phyloP scores from a whole-genome alignment of 306 rosid species.

The Quercus cerris region DNA sequence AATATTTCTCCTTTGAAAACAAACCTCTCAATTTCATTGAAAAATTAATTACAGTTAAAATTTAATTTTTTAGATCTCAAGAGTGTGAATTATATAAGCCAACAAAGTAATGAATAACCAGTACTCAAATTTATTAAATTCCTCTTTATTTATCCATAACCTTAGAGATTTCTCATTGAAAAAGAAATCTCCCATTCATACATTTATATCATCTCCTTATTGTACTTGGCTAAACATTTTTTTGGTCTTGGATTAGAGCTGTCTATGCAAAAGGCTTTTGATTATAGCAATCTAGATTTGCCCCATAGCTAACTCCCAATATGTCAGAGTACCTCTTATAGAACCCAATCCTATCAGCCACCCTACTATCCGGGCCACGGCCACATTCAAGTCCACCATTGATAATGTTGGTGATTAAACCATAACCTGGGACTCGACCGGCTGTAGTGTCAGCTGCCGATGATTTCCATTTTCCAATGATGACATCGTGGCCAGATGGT shows the following conservation, averaged over 20 bases:
- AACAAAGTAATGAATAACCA: too few species aligned
- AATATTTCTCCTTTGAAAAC: too few species aligned
- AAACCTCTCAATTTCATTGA: too few species aligned
- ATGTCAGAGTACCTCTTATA: conserved; percentile 35
- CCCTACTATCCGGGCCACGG: conserved; percentile 13
- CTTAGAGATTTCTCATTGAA: too few species aligned
- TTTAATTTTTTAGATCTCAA: too few species aligned
- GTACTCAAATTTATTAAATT: too few species aligned
- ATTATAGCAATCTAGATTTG: conserved; percentile 29
- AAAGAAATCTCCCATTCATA: too few species aligned
- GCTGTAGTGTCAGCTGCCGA: conserved; percentile 37
- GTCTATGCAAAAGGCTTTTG: conserved; percentile 31
- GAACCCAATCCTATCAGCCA: conserved; percentile 44
- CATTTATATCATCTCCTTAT: too few species aligned
- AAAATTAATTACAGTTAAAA: too few species aligned
- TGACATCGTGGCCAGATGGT: conserved; percentile 66
- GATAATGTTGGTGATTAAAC: conserved; percentile 52
- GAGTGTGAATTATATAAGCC: too few species aligned
- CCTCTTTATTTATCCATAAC: too few species aligned
- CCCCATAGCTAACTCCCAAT: conserved; percentile 19
- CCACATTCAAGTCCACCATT: conserved; percentile 60
- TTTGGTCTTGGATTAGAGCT: background rate
- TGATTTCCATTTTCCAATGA: conserved; percentile 44
- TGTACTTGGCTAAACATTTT: too few species aligned
- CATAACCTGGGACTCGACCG: conserved; percentile 45